A percentile compares a stretch with the other conserved stretches of the same genome.
Conservation (phyloP, 345 rosid species). For the Eucalyptus sp. region DNA sequence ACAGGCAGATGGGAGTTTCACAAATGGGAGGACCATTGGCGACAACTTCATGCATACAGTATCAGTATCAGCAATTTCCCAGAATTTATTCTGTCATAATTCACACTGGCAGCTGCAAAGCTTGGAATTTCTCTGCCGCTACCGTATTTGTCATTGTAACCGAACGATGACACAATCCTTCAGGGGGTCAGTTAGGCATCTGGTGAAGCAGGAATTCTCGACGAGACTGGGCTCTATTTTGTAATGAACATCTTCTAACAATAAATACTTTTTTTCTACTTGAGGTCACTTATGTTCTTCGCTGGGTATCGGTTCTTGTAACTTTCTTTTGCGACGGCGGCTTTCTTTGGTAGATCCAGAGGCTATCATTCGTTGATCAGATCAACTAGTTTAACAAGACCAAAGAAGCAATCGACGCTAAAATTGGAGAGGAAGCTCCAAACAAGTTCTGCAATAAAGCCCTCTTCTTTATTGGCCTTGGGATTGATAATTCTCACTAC, state of each 20-base stretch:
- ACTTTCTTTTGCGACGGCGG: background rate
- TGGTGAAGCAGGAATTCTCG: constrained; percentile 91
- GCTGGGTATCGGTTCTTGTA: background rate
- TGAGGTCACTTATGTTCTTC: background rate
- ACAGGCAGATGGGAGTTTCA: constrained; percentile 74
- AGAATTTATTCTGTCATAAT: background rate
- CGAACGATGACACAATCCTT: constrained; percentile 31
- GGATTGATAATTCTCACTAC: constrained; percentile 13
- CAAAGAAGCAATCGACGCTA: constrained; percentile 39
- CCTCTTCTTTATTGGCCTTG: constrained; percentile 61
- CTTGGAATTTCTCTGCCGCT: constrained; percentile 75
- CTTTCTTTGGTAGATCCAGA: constrained; percentile 40
- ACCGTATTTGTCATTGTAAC: constrained; percentile 41
- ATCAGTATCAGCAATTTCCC: background rate
- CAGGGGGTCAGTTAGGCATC: constrained; percentile 59
- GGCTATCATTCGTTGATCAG: constrained; percentile 73
- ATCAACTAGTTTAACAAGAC: constrained; percentile 52
- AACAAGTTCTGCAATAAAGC: constrained; percentile 63
- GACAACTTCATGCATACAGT: constrained; percentile 17
- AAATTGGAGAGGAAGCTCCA: constrained; percentile 52
- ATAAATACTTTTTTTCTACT: background rate
- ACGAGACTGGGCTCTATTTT: constrained; percentile 80
- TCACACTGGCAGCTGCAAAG: constrained; percentile 42
- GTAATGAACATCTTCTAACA: constrained; percentile 17
- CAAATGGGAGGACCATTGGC: constrained; percentile 82